These are phyloP conservation scores for Acacia acuminata DNA, from an alignment of 306 rosid genomes.

Conservation along the genomic window DNA sequence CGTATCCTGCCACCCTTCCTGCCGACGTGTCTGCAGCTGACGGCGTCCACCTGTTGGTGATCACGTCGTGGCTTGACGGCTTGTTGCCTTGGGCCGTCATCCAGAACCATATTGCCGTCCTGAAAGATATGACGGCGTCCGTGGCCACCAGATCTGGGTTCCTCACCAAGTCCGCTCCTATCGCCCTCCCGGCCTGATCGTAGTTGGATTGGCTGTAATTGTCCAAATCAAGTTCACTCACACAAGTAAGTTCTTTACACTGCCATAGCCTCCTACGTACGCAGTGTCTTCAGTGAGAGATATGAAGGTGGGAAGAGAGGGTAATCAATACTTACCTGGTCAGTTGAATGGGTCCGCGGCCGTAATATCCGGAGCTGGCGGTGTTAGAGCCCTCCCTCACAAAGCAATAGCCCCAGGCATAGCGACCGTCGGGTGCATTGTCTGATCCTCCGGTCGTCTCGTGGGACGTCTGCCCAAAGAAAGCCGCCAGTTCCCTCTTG, in stretches of 20 bases:
- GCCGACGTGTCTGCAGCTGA: background rate
- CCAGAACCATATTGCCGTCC: background rate
- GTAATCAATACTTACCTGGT: slow-evolving; percentile 25
- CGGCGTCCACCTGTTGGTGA: background rate
- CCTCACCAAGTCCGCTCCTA: background rate
- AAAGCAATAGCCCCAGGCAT: slow-evolving; percentile 70
- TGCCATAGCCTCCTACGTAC: no score
- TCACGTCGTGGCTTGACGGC: background rate
- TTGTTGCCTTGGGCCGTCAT: background rate
- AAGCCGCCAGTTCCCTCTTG: slow-evolving; percentile 71
- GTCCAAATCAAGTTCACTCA: background rate
- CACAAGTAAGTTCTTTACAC: background rate
- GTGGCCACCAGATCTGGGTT: slow-evolving; percentile 3
- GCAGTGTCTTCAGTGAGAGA: no score
- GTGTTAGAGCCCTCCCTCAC: slow-evolving; percentile 36
- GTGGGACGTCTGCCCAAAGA: slow-evolving; percentile 76
- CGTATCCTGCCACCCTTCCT: background rate
- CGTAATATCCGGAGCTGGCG: slow-evolving; percentile 36
- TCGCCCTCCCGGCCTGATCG: background rate
- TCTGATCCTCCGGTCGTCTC: slow-evolving; percentile 59
- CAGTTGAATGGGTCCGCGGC: slow-evolving; percentile 64
- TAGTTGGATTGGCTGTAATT: background rate
- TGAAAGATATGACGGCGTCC: background rate
- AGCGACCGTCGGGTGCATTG: slow-evolving; percentile 64
- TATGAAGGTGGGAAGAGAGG: no score